Evolutionary conservation across 139 green algal genomes (phyloP), one percentile per base, ranked within the genome.

Genomic region (Pleodorina starrii): DNA sequence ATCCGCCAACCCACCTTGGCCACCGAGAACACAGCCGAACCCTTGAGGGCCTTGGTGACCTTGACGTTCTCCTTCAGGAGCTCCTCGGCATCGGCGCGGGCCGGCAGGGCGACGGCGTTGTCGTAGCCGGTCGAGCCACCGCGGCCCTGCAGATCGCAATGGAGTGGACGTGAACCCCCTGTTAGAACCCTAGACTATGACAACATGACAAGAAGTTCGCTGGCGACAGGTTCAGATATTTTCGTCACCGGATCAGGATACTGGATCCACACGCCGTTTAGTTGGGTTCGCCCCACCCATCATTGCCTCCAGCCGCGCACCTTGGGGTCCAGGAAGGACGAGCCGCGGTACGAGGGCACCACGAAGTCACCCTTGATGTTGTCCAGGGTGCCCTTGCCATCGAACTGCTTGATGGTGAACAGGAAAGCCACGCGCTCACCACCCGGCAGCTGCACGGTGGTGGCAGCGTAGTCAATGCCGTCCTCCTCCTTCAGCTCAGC

Each of bases 251-350:
- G n/a, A n/a, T n/a, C n/a, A n/a, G n/a, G n/a, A n/a, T n/a, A n/a
- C n/a, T n/a, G n/a, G n/a, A n/a, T n/a, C n/a, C n/a, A n/a, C n/a
- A n/a, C n/a, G n/a, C n/a, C n/a, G n/a, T n/a, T n/a, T n/a, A n/a
- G n/a, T n/a, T n/a, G n/a, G n/a, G n/a, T n/a, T n/a, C n/a, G n/a
- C n/a, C n/a, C n/a, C n/a, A n/a, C n/a, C n/a, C n/a, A n/a, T n/a
- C n/a, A n/a, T n/a, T n/a, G n/a, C n/a, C n/a, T n/a, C n/a, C n/a
- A 48, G 3, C 40, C 17, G 0, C 78, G 54, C 35, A 88, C 95
- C 98, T 99, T 99, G 92, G 98, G 98, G 98, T 99, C 98, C 54
- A 99, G 96, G 98, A 99, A 99, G 86, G 98, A 96, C 14, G 97
- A 96, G 63, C 98, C 98, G 71, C 98, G 95, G 98, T 99, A 99